Percentiles rank a stretch among this genome's conserved stretches.
phyloP scores from a whole-genome alignment of 1,139 yeast species.

The Meyerozyma guilliermondii region DNA sequence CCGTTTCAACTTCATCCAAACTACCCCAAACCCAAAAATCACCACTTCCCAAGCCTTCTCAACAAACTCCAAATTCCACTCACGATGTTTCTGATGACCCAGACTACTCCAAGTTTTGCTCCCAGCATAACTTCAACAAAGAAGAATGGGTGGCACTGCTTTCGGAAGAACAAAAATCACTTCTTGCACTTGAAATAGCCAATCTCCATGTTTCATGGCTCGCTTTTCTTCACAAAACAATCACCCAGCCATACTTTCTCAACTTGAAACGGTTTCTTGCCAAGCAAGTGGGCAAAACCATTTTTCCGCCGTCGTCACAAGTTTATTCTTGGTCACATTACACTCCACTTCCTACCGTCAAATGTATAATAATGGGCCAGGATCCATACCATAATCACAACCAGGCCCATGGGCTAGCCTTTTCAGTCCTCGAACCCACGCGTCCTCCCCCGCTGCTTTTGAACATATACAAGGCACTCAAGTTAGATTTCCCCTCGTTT shows the following conservation, averaged over 20 bases:
- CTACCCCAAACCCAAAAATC: neutral
- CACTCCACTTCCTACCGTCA: slow-evolving; percentile 72
- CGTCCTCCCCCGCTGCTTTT: slow-evolving; percentile 88
- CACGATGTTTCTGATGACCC: neutral
- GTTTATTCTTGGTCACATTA: slow-evolving; percentile 92
- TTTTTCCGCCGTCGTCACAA: slow-evolving; percentile 74
- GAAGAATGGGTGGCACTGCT: slow-evolving; percentile 50
- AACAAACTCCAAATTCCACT: neutral
- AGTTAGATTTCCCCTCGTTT: slow-evolving; percentile 70
- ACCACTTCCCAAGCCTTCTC: neutral
- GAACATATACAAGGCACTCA: slow-evolving; percentile 79
- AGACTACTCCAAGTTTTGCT: slow-evolving; percentile 11
- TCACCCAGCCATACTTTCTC: slow-evolving; percentile 84
- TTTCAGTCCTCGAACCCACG: slow-evolving; percentile 77
- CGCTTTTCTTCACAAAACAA: slow-evolving; percentile 57
- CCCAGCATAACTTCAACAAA: slow-evolving; percentile 38
- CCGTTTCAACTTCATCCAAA: neutral
- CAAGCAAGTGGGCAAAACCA: slow-evolving; percentile 34
- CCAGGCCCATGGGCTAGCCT: slow-evolving; percentile 97
- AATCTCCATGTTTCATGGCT: slow-evolving; percentile 81
- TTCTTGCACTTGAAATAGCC: slow-evolving; percentile 63
- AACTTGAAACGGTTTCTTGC: slow-evolving; percentile 57
- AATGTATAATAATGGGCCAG: slow-evolving; percentile 85
- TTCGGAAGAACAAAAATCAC: slow-evolving; percentile 44
- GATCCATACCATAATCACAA: slow-evolving; percentile 92